A percentile compares a stretch with the other conserved stretches of the same genome.
These are phyloP conservation scores for Hypericum androsaemum DNA, from an alignment of 345 rosid species.

Conservation along the genomic window DNA sequence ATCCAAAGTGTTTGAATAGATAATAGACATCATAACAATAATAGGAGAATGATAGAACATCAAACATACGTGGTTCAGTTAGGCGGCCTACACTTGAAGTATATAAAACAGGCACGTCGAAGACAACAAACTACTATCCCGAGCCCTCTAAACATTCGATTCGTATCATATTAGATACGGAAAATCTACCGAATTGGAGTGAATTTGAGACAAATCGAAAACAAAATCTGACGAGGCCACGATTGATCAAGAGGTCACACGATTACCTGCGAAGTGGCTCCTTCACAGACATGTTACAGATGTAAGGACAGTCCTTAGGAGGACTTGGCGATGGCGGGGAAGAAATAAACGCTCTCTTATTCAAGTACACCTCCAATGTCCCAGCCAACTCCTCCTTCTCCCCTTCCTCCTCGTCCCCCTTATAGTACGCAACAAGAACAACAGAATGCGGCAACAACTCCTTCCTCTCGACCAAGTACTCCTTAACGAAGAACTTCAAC, in stretches of 20 bases:
- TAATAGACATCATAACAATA: too few relatives aligned
- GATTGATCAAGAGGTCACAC: background rate
- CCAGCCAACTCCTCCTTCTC: slow-evolving; percentile 50
- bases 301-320: slow-evolving; percentile 69
- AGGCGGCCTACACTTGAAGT: too few relatives aligned
- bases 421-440: slow-evolving; percentile 61
- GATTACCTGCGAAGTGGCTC: slow-evolving; percentile 59
- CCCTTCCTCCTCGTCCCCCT: slow-evolving; percentile 20
- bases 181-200: background rate
- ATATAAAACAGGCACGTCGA: too few relatives aligned
- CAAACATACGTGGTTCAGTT: too few relatives aligned
- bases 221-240: background rate
- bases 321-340: slow-evolving; percentile 72
- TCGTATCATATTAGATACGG: too few relatives aligned
- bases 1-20: too few relatives aligned
- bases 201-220: background rate
- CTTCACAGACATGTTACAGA: slow-evolving; percentile 83
- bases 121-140: too few relatives aligned
- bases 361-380: slow-evolving; percentile 81
- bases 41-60: too few relatives aligned
- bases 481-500: slow-evolving; percentile 66
- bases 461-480: slow-evolving; percentile 73
- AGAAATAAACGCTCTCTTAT: slow-evolving; percentile 60
- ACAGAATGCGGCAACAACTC: slow-evolving; percentile 67
- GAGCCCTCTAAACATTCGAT: too few relatives aligned